Evolutionary conservation across 1,139 yeast genomes (phyloP).

Genomic region (Magnusiomyces fungicola): DNA sequence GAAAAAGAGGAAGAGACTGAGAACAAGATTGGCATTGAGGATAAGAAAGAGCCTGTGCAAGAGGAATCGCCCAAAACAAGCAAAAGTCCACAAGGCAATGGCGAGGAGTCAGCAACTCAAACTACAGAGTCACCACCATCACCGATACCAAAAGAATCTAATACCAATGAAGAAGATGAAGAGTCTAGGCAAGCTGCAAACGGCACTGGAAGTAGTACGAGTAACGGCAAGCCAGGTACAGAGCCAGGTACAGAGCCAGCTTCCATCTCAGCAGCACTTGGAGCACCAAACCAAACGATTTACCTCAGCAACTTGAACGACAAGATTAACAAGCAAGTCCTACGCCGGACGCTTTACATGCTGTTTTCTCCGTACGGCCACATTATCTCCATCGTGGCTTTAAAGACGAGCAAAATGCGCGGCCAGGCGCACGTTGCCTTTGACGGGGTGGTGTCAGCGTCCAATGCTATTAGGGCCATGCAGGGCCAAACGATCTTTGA

Average conservation of each 20-base stretch:
- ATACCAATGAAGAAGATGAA: background rate
- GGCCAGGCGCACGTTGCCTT: conserved; percentile 76
- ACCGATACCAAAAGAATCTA: background rate
- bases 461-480: conserved; percentile 43
- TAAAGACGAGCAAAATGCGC: conserved; percentile 45
- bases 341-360: conserved; percentile 40
- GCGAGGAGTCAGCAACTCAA: too few species aligned
- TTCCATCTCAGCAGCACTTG: conserved; percentile 10
- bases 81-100: too few species aligned
- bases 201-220: too few species aligned
- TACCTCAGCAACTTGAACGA: conserved; percentile 64
- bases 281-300: conserved; percentile 43
- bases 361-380: conserved; percentile 65
- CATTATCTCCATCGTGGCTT: conserved; percentile 47
- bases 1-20: background rate
- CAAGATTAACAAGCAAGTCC: conserved; percentile 38
- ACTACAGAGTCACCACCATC: background rate
- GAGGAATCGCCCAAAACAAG: too few species aligned
- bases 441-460: conserved; percentile 44
- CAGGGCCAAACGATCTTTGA: conserved; percentile 50
- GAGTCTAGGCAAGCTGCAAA: too few species aligned
- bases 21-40: background rate
- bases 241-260: background rate
- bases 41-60: background rate
- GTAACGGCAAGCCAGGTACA: too few species aligned